Conservation (phyloP, 192 early-diverging fungal species). For the Coemansia sp. region DNA sequence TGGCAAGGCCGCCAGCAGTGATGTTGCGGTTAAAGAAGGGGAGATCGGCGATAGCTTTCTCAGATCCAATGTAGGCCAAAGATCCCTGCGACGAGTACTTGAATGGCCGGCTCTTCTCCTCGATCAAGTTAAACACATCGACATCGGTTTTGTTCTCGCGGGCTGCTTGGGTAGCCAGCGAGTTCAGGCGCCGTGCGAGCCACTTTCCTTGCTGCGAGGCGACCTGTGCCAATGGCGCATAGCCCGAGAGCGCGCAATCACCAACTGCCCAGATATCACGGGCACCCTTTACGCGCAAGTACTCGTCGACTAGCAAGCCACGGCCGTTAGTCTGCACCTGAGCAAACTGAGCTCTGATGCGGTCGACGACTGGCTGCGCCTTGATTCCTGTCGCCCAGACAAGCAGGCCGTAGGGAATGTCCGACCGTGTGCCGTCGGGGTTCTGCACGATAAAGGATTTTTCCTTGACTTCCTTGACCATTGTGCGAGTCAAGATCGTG, state of each 20-base stretch:
- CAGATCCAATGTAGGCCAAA: conserved; percentile 91
- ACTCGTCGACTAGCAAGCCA: conserved; percentile 75
- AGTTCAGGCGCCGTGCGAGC: conserved; percentile 74
- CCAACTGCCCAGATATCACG: conserved; percentile 82
- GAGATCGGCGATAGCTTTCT: conserved; percentile 94
- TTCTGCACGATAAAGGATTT: conserved; percentile 64
- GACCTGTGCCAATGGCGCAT: conserved; percentile 86
- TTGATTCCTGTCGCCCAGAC: conserved; percentile 83
- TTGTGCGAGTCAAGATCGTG: conserved; percentile 72
- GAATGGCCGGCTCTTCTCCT: conserved; percentile 60
- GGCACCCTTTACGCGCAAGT: conserved; percentile 72
- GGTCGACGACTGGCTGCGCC: conserved; percentile 62
- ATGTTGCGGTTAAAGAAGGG: conserved; percentile 73
- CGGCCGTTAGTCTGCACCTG: conserved; percentile 51
- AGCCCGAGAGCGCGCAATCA: conserved; percentile 83
- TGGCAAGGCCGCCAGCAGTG: conserved; percentile 67
- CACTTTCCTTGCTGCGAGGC: conserved; percentile 89
- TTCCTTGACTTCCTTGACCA: conserved; percentile 67
- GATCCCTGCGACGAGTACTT: conserved; percentile 87
- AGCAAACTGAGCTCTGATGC: conserved; percentile 48
- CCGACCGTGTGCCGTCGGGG: conserved; percentile 46
- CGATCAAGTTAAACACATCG: conserved; percentile 34
- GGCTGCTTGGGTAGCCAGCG: conserved; percentile 2
- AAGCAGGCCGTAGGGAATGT: conserved; percentile 70
- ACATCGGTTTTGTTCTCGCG: conserved; percentile 10